Evolutionary conservation across 768 basidiomycete species (phyloP).

Genomic region (Cystobasidium onofrii): DNA sequence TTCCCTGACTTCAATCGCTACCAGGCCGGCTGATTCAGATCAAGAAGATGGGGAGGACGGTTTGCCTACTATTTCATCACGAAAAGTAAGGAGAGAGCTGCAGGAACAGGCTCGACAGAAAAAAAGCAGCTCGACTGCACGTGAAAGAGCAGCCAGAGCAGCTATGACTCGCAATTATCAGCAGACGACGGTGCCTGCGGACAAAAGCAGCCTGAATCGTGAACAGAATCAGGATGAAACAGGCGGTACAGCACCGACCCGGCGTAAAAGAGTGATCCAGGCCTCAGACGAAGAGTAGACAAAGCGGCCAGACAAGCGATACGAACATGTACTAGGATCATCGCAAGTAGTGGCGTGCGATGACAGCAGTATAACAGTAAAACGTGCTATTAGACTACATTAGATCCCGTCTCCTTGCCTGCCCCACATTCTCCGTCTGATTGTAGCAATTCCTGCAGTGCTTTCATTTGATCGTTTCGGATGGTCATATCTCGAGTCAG

Average conservation of each 20-base stretch:
- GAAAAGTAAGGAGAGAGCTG: neutral
- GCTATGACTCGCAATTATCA: neutral
- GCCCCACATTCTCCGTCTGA: neutral
- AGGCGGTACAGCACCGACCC: neutral
- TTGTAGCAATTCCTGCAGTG: neutral
- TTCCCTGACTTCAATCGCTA: neutral
- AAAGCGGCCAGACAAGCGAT: too few relatives aligned
- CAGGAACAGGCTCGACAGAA: neutral
- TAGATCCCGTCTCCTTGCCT: too few relatives aligned
- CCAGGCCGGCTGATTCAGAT: neutral
- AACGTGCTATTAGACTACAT: too few relatives aligned
- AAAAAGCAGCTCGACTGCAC: neutral
- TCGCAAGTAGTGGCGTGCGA: too few relatives aligned
- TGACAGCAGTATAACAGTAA: too few relatives aligned
- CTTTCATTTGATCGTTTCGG: neutral
- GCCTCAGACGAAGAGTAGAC: neutral
- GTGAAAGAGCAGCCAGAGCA: neutral
- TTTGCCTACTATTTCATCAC: neutral
- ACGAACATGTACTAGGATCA: too few relatives aligned
- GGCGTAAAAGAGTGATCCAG: neutral
- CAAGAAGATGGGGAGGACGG: slow-evolving; percentile 9
- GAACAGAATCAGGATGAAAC: neutral
- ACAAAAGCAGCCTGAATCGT: too few relatives aligned
- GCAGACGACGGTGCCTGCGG: neutral
- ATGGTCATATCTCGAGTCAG: neutral